These are phyloP conservation scores for Ustilago xerochloae DNA, from an alignment of 1,284 basidiomycete genomes.

Conservation along the genomic window DNA sequence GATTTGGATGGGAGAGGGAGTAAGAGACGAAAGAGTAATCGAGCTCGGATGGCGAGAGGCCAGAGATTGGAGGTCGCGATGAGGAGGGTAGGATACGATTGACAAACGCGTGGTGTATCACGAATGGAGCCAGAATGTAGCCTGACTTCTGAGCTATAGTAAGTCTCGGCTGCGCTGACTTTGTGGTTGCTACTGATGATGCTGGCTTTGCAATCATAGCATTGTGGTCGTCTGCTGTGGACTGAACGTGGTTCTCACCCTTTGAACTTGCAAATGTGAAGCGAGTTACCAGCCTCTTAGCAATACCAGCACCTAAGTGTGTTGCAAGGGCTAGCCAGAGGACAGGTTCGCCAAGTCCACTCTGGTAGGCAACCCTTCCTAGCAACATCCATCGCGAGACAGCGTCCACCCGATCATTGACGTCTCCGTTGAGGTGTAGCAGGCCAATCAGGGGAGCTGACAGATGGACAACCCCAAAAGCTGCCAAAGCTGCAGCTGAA, in stretches of 20 bases:
- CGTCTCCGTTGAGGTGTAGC: slow-evolving; percentile 16
- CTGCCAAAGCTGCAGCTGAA: slow-evolving; percentile 17
- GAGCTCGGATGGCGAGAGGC: slow-evolving; percentile 55
- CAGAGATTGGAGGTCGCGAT: slow-evolving; percentile 23
- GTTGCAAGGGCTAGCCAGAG: slow-evolving; percentile 48
- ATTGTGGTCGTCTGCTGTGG: not conserved
- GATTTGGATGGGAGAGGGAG: slow-evolving; percentile 21
- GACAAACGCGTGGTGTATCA: slow-evolving; percentile 43
- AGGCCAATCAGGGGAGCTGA: slow-evolving; percentile 33
- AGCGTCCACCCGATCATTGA: slow-evolving; percentile 39
- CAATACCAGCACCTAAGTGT: slow-evolving; percentile 41
- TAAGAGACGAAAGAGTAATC: slow-evolving; percentile 59
- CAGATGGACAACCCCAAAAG: slow-evolving; percentile 33
- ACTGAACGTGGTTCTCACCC: too few relatives aligned
- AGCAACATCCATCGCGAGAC: slow-evolving; percentile 55
- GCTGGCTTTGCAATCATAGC: not conserved
- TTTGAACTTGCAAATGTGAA: slow-evolving; percentile 11
- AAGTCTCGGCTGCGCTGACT: slow-evolving; percentile 6
- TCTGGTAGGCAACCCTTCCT: slow-evolving; percentile 62
- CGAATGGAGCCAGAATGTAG: slow-evolving; percentile 42
- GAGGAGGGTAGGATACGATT: slow-evolving; percentile 55
- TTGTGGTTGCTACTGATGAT: not conserved
- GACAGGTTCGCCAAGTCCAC: slow-evolving; percentile 45
- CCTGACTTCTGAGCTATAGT: slow-evolving; percentile 35
- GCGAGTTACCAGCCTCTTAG: slow-evolving; percentile 24